Conservation (phyloP, 352 stramenopile genomes). For the Phytophthora pluvialis region DNA sequence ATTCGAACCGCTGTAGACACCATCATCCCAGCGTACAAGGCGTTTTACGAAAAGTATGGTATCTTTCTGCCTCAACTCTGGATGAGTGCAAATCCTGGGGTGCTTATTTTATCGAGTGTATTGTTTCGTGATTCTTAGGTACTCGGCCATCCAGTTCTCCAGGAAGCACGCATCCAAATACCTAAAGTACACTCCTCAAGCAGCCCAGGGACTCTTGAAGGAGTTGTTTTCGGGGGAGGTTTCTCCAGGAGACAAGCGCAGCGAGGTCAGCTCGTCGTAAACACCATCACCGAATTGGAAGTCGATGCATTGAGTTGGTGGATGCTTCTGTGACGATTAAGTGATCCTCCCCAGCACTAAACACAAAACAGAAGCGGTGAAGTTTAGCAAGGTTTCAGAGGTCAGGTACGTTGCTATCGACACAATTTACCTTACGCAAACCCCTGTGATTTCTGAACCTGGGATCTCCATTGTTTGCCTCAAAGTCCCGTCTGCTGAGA, state of each 20-base stretch:
- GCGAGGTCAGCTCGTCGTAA: constrained; percentile 30
- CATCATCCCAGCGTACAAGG: constrained; percentile 90
- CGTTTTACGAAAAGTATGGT: constrained; percentile 91
- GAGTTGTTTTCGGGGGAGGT: constrained; percentile 81
- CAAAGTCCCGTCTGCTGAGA: constrained; percentile 56
- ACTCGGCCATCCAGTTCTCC: constrained; percentile 92
- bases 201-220: constrained; percentile 79
- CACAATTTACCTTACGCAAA: constrained; percentile 66
- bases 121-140: constrained; percentile 50
- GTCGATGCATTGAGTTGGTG: constrained; percentile 68
- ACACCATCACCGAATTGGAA: constrained; percentile 39
- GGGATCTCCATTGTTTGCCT: constrained; percentile 59
- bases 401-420: background rate
- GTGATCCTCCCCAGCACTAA: constrained; percentile 56
- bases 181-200: constrained; percentile 88
- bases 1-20: constrained; percentile 84
- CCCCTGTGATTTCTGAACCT: constrained; percentile 74
- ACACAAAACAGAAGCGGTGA: constrained; percentile 2
- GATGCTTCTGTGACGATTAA: constrained; percentile 83
- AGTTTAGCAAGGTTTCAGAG: too few species aligned
- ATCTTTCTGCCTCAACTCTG: background rate
- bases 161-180: constrained; percentile 92
- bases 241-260: constrained; percentile 24
- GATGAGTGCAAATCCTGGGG: background rate
- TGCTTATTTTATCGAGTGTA: constrained; percentile 9